phyloP scores from a whole-genome alignment of 1,284 basidiomycete species.

The Cryptococcus sp. region DNA sequence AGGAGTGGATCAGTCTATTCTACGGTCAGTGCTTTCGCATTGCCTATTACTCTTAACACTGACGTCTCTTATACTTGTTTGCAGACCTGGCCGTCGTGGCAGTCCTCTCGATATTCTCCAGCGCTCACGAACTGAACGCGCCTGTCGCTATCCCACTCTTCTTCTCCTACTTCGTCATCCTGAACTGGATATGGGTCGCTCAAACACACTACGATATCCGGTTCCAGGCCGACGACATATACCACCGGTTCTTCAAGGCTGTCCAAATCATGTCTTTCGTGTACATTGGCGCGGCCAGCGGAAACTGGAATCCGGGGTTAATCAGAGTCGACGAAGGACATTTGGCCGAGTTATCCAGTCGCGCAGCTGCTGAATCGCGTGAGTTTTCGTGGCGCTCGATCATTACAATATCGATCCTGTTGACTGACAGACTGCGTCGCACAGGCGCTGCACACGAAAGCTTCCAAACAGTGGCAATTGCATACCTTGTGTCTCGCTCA shows the following conservation, averaged over 20 bases:
- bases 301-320: conserved; percentile 32
- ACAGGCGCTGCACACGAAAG: conserved; percentile 20
- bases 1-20: conserved; percentile 33
- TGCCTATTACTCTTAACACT: not conserved
- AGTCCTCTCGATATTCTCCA: conserved; percentile 33
- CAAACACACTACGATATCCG: conserved; percentile 40
- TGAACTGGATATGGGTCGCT: conserved; percentile 38
- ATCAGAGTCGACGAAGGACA: conserved; percentile 15
- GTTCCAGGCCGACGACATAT: conserved; percentile 34
- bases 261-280: conserved; percentile 36
- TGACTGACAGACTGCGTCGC: too few relatives aligned
- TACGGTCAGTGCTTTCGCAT: conserved; percentile 25
- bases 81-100: conserved; percentile 42
- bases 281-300: conserved; percentile 38
- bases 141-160: conserved; percentile 28
- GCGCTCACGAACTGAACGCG: conserved; percentile 29
- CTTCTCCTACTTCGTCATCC: conserved; percentile 33
- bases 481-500: conserved; percentile 20
- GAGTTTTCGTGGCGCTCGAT: not conserved
- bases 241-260: conserved; percentile 33
- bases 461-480: conserved; percentile 30
- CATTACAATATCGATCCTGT: too few relatives aligned
- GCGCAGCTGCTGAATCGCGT: conserved; percentile 3
- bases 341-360: conserved; percentile 3
- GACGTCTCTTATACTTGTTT: not conserved